A percentile compares a stretch with the other conserved stretches of the same genome.
phyloP scores from a whole-genome alignment of 306 rosid genomes.

The Cucumis hystrix region DNA sequence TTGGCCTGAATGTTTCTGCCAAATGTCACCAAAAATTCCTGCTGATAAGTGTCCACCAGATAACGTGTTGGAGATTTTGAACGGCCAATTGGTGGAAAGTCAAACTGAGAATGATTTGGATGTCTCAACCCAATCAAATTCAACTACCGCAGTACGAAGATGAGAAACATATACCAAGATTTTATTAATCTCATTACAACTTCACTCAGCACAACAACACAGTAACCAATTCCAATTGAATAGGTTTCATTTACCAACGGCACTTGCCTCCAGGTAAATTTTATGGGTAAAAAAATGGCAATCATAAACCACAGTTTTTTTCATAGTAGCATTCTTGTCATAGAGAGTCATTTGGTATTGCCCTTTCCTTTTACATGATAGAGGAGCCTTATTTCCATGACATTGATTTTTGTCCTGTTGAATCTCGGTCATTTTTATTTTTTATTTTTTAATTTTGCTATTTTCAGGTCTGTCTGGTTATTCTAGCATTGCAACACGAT shows the following conservation, averaged over 20 bases:
- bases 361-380: background rate
- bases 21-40: slow-evolving; percentile 44
- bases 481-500: background rate
- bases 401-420: background rate
- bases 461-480: background rate
- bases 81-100: slow-evolving; percentile 32
- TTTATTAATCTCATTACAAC: slow-evolving; percentile 15
- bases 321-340: background rate
- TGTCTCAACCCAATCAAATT: slow-evolving; percentile 15
- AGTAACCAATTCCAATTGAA: slow-evolving; percentile 16
- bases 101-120: slow-evolving; percentile 16
- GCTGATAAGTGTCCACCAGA: slow-evolving; percentile 76
- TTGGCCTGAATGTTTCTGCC: slow-evolving; percentile 99
- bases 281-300: background rate
- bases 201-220: slow-evolving; percentile 10
- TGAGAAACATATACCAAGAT: slow-evolving; percentile 7
- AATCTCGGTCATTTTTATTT: background rate
- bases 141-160: slow-evolving; percentile 24
- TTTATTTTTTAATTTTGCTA: background rate
- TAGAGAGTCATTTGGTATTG: background rate
- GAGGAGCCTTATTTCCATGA: background rate
- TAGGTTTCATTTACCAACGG: slow-evolving; percentile 1
- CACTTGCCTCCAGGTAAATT: slow-evolving; percentile 3
- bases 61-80: slow-evolving; percentile 43
- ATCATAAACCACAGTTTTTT: background rate